A percentile compares a stretch with the other conserved stretches of the same genome.
These are phyloP conservation scores for Ogataea haglerorum DNA, from an alignment of 805 yeast species.

Conservation along the genomic window DNA sequence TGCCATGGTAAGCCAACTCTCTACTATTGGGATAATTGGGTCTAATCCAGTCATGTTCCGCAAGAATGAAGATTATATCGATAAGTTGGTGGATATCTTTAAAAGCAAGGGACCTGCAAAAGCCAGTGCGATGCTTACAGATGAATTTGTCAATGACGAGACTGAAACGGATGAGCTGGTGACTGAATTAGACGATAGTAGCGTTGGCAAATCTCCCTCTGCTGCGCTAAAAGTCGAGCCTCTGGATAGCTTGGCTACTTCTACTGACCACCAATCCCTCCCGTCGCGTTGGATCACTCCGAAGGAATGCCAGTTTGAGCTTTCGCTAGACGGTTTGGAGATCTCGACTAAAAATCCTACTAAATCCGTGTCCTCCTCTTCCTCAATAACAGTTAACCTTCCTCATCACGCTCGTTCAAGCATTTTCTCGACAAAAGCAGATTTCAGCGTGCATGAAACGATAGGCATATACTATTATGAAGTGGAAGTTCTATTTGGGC, in stretches of 20 bases:
- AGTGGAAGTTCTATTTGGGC: slow-evolving; percentile 36
- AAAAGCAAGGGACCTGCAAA: slow-evolving; percentile 6
- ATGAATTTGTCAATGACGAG: slow-evolving; percentile 12
- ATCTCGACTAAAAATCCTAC: slow-evolving; percentile 24
- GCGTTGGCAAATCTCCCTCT: slow-evolving; percentile 13
- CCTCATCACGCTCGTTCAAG: slow-evolving; percentile 12
- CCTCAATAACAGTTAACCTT: slow-evolving; percentile 8
- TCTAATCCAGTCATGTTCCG: slow-evolving; percentile 17
- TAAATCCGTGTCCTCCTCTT: slow-evolving; percentile 12
- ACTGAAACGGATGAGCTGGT: slow-evolving; percentile 1
- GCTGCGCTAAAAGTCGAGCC: slow-evolving; percentile 1
- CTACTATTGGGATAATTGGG: slow-evolving; percentile 23
- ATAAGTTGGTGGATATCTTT: slow-evolving; percentile 13
- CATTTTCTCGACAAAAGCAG: slow-evolving; percentile 30
- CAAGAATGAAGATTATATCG: slow-evolving; percentile 18
- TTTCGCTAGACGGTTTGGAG: slow-evolving; percentile 22
- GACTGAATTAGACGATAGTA: slow-evolving; percentile 9
- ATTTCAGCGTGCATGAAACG: slow-evolving; percentile 35
- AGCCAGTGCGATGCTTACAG: slow-evolving; percentile 1
- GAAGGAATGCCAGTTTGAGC: slow-evolving; percentile 17
- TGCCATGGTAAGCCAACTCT: slow-evolving; percentile 11
- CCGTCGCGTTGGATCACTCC: slow-evolving; percentile 29
- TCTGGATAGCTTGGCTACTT: background rate
- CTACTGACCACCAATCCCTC: slow-evolving; percentile 3
- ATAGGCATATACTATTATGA: slow-evolving; percentile 53